Base-by-base conservation (phyloP, 129 eudicot species). In the Pseudognaphalium luteoalbum region DNA sequence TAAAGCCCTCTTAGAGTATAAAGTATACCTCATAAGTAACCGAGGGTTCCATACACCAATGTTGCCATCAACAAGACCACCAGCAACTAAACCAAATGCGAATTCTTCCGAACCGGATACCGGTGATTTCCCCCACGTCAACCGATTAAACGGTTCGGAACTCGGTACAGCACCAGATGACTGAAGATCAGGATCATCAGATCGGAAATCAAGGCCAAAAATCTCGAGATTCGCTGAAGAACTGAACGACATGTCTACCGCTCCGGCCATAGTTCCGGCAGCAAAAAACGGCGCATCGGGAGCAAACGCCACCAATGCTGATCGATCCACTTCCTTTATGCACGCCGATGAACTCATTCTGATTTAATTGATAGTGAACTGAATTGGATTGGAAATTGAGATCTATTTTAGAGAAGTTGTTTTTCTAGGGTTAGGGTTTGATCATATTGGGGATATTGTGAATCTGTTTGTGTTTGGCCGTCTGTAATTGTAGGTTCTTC, bases 211-310 rank as follows among this genome's bases (percentile, higher is more conserved):
- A 28, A 92, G 87, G 77, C 88, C 78, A 72, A 84, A 90, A 39
- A 92, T 90, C 65, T 92, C 96, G 32, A 92, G 87, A 78, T 88
- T 81, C 21, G 94, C 93, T 8, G 92, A 84, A 1, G 98, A 88
- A 73, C 98, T 92, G 77, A 92, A 92, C 37, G 92, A 87, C 69
- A 86, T 82, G 74, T 92, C 98, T 78, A 92, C 94, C 60, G 93
- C 96, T 54, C 98, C 98, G 3, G 98, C 98, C 96, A 86, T 86
- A 65, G 98, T 92, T 37, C 98, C 98, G 59, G 94, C 88, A 32
- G 96, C 98, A 65, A 92, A 64, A 82, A 82, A 92, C 2, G 91
- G 87, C 12, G 71, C 77, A 33, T 92, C 92, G 68, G 98, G 98
- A 74, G 98, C 68, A 66, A 89, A 84, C 72, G 98, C 96, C 84